Evolutionary conservation across 345 rosid species (phyloP), one percentile per base, ranked within the genome.

Genomic region (Lepidium didymum): DNA sequence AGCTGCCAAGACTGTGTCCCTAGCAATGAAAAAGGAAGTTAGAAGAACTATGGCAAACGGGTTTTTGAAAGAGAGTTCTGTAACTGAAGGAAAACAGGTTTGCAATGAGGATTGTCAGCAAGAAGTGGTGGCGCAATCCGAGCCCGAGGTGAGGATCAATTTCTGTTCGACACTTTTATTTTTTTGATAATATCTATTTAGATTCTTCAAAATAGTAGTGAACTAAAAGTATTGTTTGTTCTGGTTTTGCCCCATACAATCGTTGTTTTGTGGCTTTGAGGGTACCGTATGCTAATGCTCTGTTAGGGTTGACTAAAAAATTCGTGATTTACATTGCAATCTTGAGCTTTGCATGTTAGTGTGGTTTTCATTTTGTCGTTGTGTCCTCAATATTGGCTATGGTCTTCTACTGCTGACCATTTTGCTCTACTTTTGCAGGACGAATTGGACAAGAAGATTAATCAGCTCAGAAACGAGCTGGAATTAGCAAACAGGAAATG

Each of bases 1-100:
- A 50, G 86, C 86, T 74, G 77, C 80, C 53, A 82, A 80, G 78
- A 81, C 75, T 38, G 83, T 86, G 67, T 72, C 78, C 34, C 27
- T 46, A 38, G 81, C 80, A 1, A 41, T 71, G 68, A 84, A 78
- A 56, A 81, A 72, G 45, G 84, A 72, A 14, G 71, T 67, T 46
- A 44, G 69, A 67, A 69, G 47, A 55, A 69, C 41, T 29, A 44
- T 69, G 52, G 14, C 60, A 7, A 81, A 77, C 15, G 70, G 81
- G 33, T 73, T 70, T 54, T 14, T 38, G 1, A 70, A 59, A 54
- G 67, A 66, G 43, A 64, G 52, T 50, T 52, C 50, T 55, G 47
- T 41, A 53, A 49, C 38, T 58, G 81, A 47, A 37, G 77, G 57
- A 54, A 68, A 62, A 56, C 77, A 1, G 10, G 21, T 41, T 31